Percentiles rank a stretch among this genome's conserved stretches.
Evolutionary conservation across 202 grass and related monocot species (phyloP).

Genomic region (Setaria italica): DNA sequence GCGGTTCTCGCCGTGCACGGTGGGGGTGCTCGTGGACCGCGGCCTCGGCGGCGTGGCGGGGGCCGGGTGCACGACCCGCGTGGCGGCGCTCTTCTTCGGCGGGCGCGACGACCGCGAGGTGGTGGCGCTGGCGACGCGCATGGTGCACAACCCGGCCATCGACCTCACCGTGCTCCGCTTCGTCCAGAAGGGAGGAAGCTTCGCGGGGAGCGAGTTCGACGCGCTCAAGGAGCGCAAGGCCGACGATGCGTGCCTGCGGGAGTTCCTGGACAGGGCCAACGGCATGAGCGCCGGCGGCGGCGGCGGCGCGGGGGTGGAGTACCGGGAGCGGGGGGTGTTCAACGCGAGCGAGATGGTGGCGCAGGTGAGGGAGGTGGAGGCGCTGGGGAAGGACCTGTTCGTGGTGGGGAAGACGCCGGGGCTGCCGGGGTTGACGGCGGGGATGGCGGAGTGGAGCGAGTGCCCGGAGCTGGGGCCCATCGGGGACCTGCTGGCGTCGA

Average conservation of each 20-base stretch:
- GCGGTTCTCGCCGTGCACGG: slow-evolving; percentile 68
- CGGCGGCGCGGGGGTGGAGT: slow-evolving; percentile 43
- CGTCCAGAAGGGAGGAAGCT: slow-evolving; percentile 37
- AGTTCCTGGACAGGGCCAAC: slow-evolving; percentile 51
- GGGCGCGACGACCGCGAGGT: slow-evolving; percentile 74
- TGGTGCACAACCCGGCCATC: slow-evolving; percentile 60
- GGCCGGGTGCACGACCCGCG: slow-evolving; percentile 22
- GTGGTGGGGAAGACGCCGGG: slow-evolving; percentile 69
- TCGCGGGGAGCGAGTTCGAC: slow-evolving; percentile 44
- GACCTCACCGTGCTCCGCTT: slow-evolving; percentile 66
- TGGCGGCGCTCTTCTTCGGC: slow-evolving; percentile 72
- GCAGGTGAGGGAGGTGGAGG: slow-evolving; percentile 54
- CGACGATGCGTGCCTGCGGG: slow-evolving; percentile 55
- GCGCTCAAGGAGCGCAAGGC: slow-evolving; percentile 51
- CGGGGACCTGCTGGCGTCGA: slow-evolving; percentile 71
- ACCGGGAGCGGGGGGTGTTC: slow-evolving; percentile 53
- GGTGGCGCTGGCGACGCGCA: slow-evolving; percentile 61
- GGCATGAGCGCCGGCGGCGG: background rate
- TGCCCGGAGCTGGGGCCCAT: slow-evolving; percentile 72
- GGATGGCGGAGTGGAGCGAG: slow-evolving; percentile 73
- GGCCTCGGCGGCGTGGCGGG: slow-evolving; percentile 39
- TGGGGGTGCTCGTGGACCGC: slow-evolving; percentile 67
- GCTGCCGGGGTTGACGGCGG: slow-evolving; percentile 7
- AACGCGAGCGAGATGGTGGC: slow-evolving; percentile 66
- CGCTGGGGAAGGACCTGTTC: slow-evolving; percentile 57